Evolutionary conservation across 78 protist species (phyloP).

Genomic region (Protostelium mycophagum): DNA sequence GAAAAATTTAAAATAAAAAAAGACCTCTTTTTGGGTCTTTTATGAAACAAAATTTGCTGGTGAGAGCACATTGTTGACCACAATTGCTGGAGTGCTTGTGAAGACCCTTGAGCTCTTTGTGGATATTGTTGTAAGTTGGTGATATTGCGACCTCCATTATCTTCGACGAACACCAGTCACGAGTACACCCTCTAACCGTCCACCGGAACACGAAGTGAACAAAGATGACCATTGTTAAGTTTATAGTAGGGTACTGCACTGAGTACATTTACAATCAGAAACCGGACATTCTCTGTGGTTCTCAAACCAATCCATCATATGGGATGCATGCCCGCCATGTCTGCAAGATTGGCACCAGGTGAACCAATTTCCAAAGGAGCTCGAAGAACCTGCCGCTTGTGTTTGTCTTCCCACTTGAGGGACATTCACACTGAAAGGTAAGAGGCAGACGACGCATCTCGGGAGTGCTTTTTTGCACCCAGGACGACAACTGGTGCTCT

Average conservation of each 20-base stretch:
- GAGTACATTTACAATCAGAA: constrained; percentile 68
- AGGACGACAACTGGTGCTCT: constrained; percentile 33
- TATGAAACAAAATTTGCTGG: too few relatives aligned
- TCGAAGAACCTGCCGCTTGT: constrained; percentile 13
- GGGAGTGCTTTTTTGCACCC: constrained; percentile 54
- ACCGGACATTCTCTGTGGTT: constrained; percentile 79
- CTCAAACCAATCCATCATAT: constrained; percentile 79
- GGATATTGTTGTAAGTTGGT: too few relatives aligned
- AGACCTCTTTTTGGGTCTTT: too few relatives aligned
- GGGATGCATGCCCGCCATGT: constrained; percentile 87
- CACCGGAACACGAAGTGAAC: too few relatives aligned
- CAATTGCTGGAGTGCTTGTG: too few relatives aligned
- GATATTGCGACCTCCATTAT: too few relatives aligned
- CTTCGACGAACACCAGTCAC: too few relatives aligned
- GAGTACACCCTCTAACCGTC: too few relatives aligned
- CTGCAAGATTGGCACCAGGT: constrained; percentile 87
- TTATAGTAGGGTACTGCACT: background rate
- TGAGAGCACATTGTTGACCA: too few relatives aligned
- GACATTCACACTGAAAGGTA: constrained; percentile 43
- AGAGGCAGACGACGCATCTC: constrained; percentile 57
- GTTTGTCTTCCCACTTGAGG: background rate
- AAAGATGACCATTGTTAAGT: too few relatives aligned
- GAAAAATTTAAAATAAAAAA: too few relatives aligned
- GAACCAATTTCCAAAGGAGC: constrained; percentile 70
- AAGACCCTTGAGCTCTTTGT: too few relatives aligned